These are phyloP conservation scores for Truncatella angustata DNA, from an alignment of 2,329 filamentous ascomycete genomes.

Conservation along the genomic window DNA sequence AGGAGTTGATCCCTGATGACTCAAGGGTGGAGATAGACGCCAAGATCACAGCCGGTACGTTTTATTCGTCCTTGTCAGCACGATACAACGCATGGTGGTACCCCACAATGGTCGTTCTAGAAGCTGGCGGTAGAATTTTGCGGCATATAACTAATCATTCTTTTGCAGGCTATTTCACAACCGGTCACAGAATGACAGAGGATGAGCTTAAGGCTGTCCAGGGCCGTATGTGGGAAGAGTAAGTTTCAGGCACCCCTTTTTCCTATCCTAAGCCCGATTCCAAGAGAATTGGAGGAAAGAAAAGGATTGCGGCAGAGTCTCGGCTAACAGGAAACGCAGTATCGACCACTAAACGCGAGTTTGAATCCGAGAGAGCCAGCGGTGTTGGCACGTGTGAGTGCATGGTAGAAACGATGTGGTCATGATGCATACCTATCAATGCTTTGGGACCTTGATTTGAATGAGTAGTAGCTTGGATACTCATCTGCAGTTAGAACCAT, in stretches of 20 bases:
- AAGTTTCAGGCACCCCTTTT: conserved; percentile 31
- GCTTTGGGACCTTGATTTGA: no score
- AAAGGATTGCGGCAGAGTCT: neutral
- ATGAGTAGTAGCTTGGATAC: neutral
- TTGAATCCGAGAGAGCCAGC: neutral
- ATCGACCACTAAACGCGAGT: conserved; percentile 37
- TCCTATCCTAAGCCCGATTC: no score
- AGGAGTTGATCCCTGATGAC: conserved; percentile 90
- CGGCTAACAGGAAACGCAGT: conserved; percentile 27
- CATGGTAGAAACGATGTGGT: neutral
- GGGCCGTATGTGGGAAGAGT: conserved; percentile 89
- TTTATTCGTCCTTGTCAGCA: conserved; percentile 2
- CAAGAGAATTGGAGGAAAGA: no score
- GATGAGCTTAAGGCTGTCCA: conserved; percentile 84
- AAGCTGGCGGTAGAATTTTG: neutral
- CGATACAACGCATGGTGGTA: neutral
- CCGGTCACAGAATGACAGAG: conserved; percentile 82
- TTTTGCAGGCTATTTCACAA: conserved; percentile 69
- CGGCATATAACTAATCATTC: neutral
- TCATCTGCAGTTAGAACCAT: neutral
- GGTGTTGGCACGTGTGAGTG: neutral
- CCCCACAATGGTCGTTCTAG: no score
- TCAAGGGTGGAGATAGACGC: conserved; percentile 98
- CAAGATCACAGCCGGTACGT: conserved; percentile 89
- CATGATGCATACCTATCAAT: neutral